Evolutionary conservation across 768 basidiomycete genomes (phyloP), one percentile per base, ranked within the genome.

Genomic region (Rhodotorula babjevae): DNA sequence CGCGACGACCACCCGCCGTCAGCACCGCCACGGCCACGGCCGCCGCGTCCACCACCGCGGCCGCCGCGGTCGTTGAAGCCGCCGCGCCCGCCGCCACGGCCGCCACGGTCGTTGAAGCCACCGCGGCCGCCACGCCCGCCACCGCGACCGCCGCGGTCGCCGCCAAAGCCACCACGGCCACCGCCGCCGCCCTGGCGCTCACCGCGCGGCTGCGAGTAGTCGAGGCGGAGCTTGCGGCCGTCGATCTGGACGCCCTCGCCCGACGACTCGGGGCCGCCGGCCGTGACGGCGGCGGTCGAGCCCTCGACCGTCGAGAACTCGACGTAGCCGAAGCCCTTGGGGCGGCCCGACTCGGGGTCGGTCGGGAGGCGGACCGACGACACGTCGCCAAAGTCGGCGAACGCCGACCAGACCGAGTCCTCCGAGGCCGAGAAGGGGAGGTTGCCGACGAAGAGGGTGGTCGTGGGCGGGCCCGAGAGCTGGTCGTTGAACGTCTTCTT

Each of bases 261-360:
- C 23, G 76, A 33, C 27, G 74, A 73, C 23, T 66, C 67, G 16
- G 75, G 75, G 50, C 75, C 75, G 42, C 75, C 75, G 56, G 63
- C 63, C 77, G 85, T 87, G 71, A 87, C 86, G 6, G 95, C 95
- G 79, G 88, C 88, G 82, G 88, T 89, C 19, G 96, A 91, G 65
- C 85, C 83, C 40, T 88, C 90, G 52, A 92, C 78, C 77, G 89
- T 88, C 76, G 88, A 87, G 82, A 94, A 96, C 82, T 97, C 93
- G 79, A 99, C 90, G 82, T 98, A 98, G 31, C 88, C 96, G 82
- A 95, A 98, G 78, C 96, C 96, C 82, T 97, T 98, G 59, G 91
- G 88, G 72, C 84, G 86, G 42, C 93, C 93, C 14, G 90, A 86
- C 62, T 99, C 96, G 76, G 91, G 85, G 81, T 98, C 93, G 52